Base-by-base conservation (phyloP, 108 stramenopile species). In the Nannochloropsis granulata region DNA sequence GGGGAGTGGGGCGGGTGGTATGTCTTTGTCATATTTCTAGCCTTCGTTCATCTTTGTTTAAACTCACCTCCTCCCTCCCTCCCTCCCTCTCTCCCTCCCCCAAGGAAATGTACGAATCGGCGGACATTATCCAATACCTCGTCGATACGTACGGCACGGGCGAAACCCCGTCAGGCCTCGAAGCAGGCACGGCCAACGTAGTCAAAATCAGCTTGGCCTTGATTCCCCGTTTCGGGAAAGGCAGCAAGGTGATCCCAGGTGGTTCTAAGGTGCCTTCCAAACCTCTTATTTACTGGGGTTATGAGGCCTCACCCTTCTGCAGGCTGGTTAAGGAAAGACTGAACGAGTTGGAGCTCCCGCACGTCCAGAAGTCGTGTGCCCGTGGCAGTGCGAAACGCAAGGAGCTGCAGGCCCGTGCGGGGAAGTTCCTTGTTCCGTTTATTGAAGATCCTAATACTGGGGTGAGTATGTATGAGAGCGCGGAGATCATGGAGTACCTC, bases 371-470 rank as follows among this genome's bases (percentile, higher is more conserved):
- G 0, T 89, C 92, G 45, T 94, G 94, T 88, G 86, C 94, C 0
- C 89, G 95, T 25, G 95, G 95, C 26, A 93, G 93, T 21, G 89
- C 88, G 9, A 95, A 95, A 86, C 90, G 94, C 80, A 93, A 94
- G 80, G 82, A 83, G 78, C 89, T 95, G 89, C 78, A 94, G 23
- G 90, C 93, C 43, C 88, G 89, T 86, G 92, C 90, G 10, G 96
- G 96, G 8, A 88, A 93, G 16, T 95, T 94, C 71, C 94, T 94
- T 82, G 94, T 95, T 16, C 97, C 97, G 10, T 94, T 86, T 84
- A 43, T 97, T 45, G 87, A 92, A 21, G 97, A 96, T 88, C 93
- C 92, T 26, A 97, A 97, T 87, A 95, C 94, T 14, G 94, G 94
- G 12, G 85, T 94, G 19, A 91, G 92, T 78, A 92, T 95, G 85